A percentile compares a stretch with the other conserved stretches of the same genome.
Evolutionary conservation across 2,329 filamentous ascomycete species (phyloP).

Genomic region (Macrophomina phaseolina): DNA sequence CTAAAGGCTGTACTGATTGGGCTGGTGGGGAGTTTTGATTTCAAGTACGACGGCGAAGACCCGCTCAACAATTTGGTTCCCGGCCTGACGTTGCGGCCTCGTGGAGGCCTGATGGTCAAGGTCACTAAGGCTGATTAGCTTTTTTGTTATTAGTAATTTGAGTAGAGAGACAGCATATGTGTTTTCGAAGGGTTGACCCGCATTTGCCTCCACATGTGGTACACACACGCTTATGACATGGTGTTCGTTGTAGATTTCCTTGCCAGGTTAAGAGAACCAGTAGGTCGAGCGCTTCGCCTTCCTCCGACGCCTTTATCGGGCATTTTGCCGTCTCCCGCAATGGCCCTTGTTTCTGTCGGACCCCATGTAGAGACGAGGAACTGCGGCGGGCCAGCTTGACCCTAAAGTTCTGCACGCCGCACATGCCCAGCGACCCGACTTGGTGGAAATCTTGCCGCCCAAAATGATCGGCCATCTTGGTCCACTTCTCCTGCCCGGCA

Average conservation of each 20-base stretch:
- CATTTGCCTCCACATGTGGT: background rate
- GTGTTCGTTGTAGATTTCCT: too few relatives aligned
- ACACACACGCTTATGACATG: too few relatives aligned
- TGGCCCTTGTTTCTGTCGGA: too few relatives aligned
- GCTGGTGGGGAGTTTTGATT: background rate
- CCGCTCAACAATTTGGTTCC: background rate
- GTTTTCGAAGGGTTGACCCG: background rate
- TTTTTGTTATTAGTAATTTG: too few relatives aligned
- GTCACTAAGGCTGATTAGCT: background rate
- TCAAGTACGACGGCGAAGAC: background rate
- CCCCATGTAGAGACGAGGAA: too few relatives aligned
- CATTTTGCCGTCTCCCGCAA: too few relatives aligned
- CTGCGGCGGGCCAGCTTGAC: too few relatives aligned
- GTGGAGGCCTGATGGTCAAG: constrained; percentile 1
- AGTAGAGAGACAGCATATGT: background rate
- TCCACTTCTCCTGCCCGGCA: background rate
- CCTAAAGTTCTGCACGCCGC: background rate
- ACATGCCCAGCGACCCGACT: background rate
- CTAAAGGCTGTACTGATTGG: background rate
- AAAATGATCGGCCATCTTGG: background rate
- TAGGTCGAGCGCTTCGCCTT: too few relatives aligned
- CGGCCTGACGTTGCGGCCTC: background rate
- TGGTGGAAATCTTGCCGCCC: too few relatives aligned
- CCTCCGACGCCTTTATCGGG: too few relatives aligned
- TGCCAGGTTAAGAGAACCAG: too few relatives aligned